Conservation (phyloP, 2,329 filamentous ascomycete genomes). For the Phoma herbarum region DNA sequence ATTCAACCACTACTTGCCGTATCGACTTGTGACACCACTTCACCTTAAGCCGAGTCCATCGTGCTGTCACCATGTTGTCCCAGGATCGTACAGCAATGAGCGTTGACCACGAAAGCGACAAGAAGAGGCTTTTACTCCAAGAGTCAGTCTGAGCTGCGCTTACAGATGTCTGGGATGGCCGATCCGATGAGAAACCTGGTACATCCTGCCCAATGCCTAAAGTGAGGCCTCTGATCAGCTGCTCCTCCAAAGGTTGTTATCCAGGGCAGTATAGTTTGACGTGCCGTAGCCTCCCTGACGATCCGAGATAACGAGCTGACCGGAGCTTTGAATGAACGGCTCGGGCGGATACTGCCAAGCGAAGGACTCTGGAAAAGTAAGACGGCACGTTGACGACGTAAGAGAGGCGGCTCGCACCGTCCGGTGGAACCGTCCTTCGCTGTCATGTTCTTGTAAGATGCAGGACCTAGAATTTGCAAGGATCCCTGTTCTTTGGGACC, state of each 20-base stretch:
- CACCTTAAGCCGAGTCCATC: too few relatives aligned
- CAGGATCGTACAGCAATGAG: neutral
- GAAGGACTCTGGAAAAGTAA: constrained; percentile 18
- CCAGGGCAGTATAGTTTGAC: neutral
- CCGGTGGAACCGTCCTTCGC: constrained; percentile 22
- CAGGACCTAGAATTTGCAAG: neutral
- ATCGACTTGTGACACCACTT: neutral
- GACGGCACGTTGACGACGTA: constrained; percentile 18
- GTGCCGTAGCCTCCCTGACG: neutral
- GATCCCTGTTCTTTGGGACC: neutral
- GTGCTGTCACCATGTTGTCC: neutral
- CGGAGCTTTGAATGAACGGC: neutral
- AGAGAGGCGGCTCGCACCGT: constrained; percentile 25
- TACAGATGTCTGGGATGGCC: neutral
- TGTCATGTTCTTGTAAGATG: constrained; percentile 16
- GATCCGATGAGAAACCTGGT: constrained; percentile 5
- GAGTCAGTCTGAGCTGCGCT: neutral
- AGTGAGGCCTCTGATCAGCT: constrained; percentile 11
- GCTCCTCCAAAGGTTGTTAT: neutral
- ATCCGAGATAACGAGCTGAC: neutral
- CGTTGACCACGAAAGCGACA: too few relatives aligned
- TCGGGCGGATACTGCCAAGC: constrained; percentile 2
- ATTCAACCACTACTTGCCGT: neutral
- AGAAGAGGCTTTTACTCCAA: neutral
- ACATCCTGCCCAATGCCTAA: neutral